Percentiles rank a stretch among this genome's conserved stretches.
phyloP scores from a whole-genome alignment of 768 basidiomycete species.

The Boletus vermiculosoides region DNA sequence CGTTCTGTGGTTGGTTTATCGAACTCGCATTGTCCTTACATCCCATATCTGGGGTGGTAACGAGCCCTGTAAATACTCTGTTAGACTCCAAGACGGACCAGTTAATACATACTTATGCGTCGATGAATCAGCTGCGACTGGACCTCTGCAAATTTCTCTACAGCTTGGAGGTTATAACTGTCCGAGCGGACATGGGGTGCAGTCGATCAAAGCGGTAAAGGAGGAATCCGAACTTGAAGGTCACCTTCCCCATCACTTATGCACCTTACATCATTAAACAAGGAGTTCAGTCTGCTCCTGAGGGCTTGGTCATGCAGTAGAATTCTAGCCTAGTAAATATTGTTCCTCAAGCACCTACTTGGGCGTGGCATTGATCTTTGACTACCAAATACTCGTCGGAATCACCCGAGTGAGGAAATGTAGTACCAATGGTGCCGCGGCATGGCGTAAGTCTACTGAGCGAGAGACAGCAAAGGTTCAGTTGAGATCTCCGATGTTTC shows the following conservation, averaged over 20 bases:
- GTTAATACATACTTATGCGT: neutral
- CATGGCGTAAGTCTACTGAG: neutral
- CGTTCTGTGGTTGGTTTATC: neutral
- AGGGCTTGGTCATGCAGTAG: neutral
- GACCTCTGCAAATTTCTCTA: neutral
- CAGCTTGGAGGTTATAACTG: neutral
- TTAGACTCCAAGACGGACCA: neutral
- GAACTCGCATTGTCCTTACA: neutral
- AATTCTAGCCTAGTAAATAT: neutral
- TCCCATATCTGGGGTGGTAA: neutral
- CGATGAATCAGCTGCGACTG: neutral
- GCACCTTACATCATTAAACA: neutral
- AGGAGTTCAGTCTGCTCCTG: neutral
- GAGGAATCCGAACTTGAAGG: too few species aligned
- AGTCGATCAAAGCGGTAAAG: neutral
- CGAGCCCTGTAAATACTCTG: conserved; percentile 2
- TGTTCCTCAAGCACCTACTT: neutral
- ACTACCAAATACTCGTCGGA: neutral
- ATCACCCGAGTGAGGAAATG: neutral
- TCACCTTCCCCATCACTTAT: neutral
- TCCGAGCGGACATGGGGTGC: neutral
- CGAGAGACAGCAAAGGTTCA: neutral
- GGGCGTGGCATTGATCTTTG: neutral
- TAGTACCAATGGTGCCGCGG: neutral
- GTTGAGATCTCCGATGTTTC: too few species aligned